Conservation (phyloP, 176 grass and related monocot genomes). For the Aegilops umbellulata region DNA sequence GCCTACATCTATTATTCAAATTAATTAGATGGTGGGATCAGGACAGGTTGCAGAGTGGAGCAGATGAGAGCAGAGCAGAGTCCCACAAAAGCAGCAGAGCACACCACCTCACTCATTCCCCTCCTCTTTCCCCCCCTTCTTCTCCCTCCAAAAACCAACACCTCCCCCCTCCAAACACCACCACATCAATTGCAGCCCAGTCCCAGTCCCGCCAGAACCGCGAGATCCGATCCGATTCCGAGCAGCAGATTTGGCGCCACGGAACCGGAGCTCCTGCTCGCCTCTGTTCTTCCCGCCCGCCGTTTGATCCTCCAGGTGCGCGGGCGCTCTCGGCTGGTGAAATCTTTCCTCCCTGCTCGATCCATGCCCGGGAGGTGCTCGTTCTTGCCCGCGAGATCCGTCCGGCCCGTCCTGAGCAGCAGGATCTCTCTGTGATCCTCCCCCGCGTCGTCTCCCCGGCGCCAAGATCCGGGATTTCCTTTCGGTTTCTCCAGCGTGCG, state of each 20-base stretch:
- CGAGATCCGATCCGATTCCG: slow-evolving; percentile 29
- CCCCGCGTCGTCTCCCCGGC: neutral
- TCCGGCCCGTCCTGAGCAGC: neutral
- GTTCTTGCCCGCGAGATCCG: slow-evolving; percentile 11
- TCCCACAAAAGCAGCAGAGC: neutral
- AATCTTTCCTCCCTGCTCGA: neutral
- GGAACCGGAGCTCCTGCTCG: neutral
- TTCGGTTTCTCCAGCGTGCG: neutral
- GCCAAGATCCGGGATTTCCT: neutral
- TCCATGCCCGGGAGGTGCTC: slow-evolving; percentile 10
- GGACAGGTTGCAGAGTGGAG: neutral
- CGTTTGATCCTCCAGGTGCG: neutral
- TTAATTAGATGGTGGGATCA: neutral
- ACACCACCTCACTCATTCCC: neutral
- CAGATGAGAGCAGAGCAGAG: neutral
- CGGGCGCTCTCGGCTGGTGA: neutral
- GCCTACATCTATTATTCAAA: too few species aligned
- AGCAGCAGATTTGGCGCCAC: neutral
- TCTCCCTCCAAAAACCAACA: slow-evolving; percentile 23
- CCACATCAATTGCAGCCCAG: neutral
- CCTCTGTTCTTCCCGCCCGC: too few species aligned
- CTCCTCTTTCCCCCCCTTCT: neutral
- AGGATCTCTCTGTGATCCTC: neutral
- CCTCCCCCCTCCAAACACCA: slow-evolving; percentile 12
- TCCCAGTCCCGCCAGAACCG: neutral